A percentile compares a stretch with the other conserved stretches of the same genome.
Conservation (phyloP, 2,329 filamentous ascomycete genomes). For the Cercospora beticola region DNA sequence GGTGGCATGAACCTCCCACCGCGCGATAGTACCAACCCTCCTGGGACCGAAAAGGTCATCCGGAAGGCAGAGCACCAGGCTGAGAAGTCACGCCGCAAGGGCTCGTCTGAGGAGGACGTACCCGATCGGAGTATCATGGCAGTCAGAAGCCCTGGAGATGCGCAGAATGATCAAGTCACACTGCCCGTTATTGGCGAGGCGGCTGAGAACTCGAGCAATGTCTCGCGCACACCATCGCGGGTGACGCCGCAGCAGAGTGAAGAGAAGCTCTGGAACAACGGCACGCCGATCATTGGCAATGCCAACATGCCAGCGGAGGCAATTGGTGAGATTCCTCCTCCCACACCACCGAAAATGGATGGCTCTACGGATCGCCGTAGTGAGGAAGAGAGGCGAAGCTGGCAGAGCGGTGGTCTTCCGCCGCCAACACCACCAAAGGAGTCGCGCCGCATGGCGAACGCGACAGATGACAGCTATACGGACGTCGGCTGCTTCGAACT, state of each 20-base stretch:
- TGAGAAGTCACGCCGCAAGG: constrained; percentile 56
- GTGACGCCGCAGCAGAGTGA: constrained; percentile 28
- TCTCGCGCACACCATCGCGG: constrained; percentile 26
- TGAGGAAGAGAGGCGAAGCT: constrained; percentile 27
- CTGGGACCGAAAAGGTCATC: constrained; percentile 55
- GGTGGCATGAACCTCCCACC: constrained; percentile 40
- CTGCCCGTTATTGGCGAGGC: constrained; percentile 88
- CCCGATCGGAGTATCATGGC: constrained; percentile 62
- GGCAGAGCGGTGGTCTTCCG: constrained; percentile 33
- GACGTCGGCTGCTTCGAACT: constrained; percentile 1
- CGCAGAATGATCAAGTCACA: constrained; percentile 57
- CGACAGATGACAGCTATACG: constrained; percentile 6
- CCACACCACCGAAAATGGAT: constrained; percentile 37
- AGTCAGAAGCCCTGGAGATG: constrained; percentile 57
- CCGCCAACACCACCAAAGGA: constrained; percentile 50
- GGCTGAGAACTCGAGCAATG: constrained; percentile 69
- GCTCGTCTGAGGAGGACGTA: constrained; percentile 54
- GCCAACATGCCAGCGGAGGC: constrained; percentile 30
- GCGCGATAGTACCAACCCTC: constrained; percentile 30
- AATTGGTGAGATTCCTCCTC: constrained; percentile 35
- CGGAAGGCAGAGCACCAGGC: constrained; percentile 61
- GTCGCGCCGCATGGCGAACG: constrained; percentile 11
- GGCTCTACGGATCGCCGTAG: constrained; percentile 23
- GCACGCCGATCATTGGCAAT: constrained; percentile 27
- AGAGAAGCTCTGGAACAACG: constrained; percentile 23